These are phyloP conservation scores for Mycena metata DNA, from an alignment of 768 basidiomycete species.

Conservation along the genomic window DNA sequence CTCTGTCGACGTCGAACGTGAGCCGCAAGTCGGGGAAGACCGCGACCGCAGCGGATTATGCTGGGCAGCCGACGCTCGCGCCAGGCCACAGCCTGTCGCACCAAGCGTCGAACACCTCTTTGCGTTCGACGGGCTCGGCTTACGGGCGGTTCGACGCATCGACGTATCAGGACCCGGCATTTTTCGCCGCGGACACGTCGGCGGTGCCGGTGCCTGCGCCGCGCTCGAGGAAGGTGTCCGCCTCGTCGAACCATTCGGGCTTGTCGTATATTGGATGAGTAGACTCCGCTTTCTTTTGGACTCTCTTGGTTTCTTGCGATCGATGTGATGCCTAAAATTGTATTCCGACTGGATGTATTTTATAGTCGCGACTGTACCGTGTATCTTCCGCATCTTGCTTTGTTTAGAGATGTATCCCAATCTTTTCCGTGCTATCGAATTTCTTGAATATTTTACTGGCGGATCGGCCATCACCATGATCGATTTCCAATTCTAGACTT, in stretches of 20 bases:
- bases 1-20: slow-evolving; percentile 4
- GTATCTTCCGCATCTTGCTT: neutral
- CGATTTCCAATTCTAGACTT: too few relatives aligned
- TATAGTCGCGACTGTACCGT: slow-evolving; percentile 3
- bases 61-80: slow-evolving; percentile 23
- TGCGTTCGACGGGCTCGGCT: slow-evolving; percentile 28
- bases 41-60: neutral
- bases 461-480: too few relatives aligned
- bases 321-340: neutral
- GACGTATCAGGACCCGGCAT: slow-evolving; percentile 37
- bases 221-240: slow-evolving; percentile 21
- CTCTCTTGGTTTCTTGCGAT: neutral
- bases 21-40: slow-evolving; percentile 25
- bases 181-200: slow-evolving; percentile 26
- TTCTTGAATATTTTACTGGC: too few relatives aligned
- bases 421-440: too few relatives aligned
- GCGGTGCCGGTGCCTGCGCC: slow-evolving; percentile 9
- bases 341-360: slow-evolving; percentile 22
- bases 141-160: slow-evolving; percentile 29
- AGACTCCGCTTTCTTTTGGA: neutral
- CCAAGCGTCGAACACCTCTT: slow-evolving; percentile 30
- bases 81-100: slow-evolving; percentile 15
- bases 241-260: slow-evolving; percentile 26
- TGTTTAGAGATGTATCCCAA: too few relatives aligned
- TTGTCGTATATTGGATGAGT: slow-evolving; percentile 26